phyloP scores from a whole-genome alignment of 495 filamentous ascomycete species.

The Xylaria flabelliformis region DNA sequence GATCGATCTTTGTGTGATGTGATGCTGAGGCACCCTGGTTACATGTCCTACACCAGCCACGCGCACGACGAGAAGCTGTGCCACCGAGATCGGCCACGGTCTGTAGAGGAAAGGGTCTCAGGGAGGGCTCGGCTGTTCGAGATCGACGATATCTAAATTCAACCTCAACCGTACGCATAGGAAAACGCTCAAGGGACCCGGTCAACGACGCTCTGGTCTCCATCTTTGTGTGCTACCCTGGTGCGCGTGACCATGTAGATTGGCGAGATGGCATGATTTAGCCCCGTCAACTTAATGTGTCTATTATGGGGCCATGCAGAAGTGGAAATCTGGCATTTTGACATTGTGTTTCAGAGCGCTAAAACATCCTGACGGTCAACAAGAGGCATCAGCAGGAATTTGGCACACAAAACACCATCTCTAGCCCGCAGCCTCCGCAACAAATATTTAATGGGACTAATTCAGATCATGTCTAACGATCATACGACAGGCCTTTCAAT shows the following conservation, averaged over 20 bases:
- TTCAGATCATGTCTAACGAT: not conserved
- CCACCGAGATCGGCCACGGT: slow-evolving; percentile 22
- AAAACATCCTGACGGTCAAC: slow-evolving; percentile 11
- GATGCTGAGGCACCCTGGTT: slow-evolving; percentile 25
- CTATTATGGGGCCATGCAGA: slow-evolving; percentile 12
- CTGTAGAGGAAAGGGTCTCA: not conserved
- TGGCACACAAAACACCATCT: not conserved
- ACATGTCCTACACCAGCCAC: slow-evolving; percentile 26
- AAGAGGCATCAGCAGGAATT: not conserved
- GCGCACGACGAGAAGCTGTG: slow-evolving; percentile 27
- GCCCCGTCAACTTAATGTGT: slow-evolving; percentile 11
- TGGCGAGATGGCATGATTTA: slow-evolving; percentile 28
- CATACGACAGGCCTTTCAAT: not conserved
- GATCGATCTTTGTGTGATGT: slow-evolving; percentile 29
- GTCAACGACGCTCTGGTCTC: slow-evolving; percentile 12
- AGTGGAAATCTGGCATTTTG: slow-evolving; percentile 7
- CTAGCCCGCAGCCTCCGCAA: not conserved
- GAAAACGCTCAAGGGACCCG: not conserved
- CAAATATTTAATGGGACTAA: slow-evolving; percentile 9
- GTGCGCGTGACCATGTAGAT: slow-evolving; percentile 24
- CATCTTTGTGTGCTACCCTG: slow-evolving; percentile 9
- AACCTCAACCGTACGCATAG: slow-evolving; percentile 14
- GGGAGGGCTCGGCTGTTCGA: slow-evolving; percentile 13
- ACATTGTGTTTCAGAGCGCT: slow-evolving; percentile 1
- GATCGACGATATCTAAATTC: slow-evolving; percentile 26